Percentiles rank a stretch among this genome's conserved stretches.
Conservation (phyloP, 2,329 filamentous ascomycete species). For the Ceratocystis harringtonii region DNA sequence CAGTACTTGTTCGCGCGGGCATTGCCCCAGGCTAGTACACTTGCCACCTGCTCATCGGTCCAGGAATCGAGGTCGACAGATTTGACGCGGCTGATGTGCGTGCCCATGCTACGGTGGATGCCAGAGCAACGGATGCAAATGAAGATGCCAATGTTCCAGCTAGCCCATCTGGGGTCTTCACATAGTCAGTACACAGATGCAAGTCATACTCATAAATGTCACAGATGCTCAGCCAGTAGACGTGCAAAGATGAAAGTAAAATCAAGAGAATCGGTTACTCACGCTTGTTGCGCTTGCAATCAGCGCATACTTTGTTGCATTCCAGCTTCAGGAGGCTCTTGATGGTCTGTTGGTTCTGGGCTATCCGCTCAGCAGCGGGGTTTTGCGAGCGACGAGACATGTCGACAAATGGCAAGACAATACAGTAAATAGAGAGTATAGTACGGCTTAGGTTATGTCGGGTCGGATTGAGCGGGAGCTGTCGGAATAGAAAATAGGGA, state of each 20-base stretch:
- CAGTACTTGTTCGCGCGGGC: conserved; percentile 95
- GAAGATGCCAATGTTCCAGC: conserved; percentile 96
- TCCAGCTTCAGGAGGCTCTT: conserved; percentile 92
- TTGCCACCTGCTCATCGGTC: conserved; percentile 96
- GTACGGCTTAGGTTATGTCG: not conserved
- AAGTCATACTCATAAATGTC: not conserved
- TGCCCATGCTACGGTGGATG: conserved; percentile 97
- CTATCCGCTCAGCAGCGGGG: conserved; percentile 70
- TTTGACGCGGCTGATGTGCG: conserved; percentile 95
- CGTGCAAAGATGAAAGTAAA: not conserved
- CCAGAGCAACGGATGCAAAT: conserved; percentile 97
- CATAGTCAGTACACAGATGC: conserved; percentile 12
- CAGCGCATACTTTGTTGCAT: conserved; percentile 88
- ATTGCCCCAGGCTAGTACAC: conserved; percentile 91
- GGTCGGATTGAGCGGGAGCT: not conserved
- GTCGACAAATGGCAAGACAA: conserved; percentile 19
- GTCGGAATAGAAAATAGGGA: not conserved
- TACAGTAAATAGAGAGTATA: not conserved
- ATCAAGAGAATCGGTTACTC: conserved; percentile 24
- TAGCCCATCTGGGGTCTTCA: conserved; percentile 91
- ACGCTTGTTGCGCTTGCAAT: conserved; percentile 99
- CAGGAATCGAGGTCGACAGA: conserved; percentile 95
- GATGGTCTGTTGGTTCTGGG: conserved; percentile 84
- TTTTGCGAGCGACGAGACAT: conserved; percentile 72
- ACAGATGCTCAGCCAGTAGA: conserved; percentile 10